Evolutionary conservation across 345 rosid species (phyloP).

Genomic region (Trapa incisa): DNA sequence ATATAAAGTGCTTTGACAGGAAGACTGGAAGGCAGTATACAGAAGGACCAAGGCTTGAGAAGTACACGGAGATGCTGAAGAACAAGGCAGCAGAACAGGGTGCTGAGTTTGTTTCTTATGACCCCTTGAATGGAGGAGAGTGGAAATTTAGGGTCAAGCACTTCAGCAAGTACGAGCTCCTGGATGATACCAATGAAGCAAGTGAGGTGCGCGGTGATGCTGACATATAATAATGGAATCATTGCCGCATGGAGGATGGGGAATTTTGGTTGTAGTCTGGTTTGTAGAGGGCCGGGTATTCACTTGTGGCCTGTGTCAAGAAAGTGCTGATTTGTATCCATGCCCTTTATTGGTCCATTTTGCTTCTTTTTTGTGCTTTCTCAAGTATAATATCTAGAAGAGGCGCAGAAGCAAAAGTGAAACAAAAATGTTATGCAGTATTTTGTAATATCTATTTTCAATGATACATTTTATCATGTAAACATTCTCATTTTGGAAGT

Average conservation of each 20-base stretch:
- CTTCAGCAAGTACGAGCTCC: constrained; percentile 60
- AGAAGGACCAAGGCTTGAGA: constrained; percentile 59
- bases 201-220: not conserved
- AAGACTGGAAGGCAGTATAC: constrained; percentile 54
- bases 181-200: constrained; percentile 26
- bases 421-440: too few relatives aligned
- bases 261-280: not conserved
- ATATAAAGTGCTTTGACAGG: constrained; percentile 78
- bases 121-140: constrained; percentile 66
- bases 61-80: constrained; percentile 74
- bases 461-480: too few relatives aligned
- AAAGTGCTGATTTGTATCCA: not conserved
- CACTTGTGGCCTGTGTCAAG: not conserved
- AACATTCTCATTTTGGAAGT: too few relatives aligned
- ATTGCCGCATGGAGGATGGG: not conserved
- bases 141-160: constrained; percentile 87
- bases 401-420: too few relatives aligned
- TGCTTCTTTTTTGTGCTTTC: too few relatives aligned
- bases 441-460: too few relatives aligned
- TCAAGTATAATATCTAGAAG: too few relatives aligned
- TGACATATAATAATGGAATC: not conserved
- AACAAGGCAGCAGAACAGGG: constrained; percentile 85
- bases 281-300: not conserved
- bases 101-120: constrained; percentile 73
- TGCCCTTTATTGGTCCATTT: too few relatives aligned